phyloP scores from a whole-genome alignment of 75 land plant species.

The Pinus taeda region DNA sequence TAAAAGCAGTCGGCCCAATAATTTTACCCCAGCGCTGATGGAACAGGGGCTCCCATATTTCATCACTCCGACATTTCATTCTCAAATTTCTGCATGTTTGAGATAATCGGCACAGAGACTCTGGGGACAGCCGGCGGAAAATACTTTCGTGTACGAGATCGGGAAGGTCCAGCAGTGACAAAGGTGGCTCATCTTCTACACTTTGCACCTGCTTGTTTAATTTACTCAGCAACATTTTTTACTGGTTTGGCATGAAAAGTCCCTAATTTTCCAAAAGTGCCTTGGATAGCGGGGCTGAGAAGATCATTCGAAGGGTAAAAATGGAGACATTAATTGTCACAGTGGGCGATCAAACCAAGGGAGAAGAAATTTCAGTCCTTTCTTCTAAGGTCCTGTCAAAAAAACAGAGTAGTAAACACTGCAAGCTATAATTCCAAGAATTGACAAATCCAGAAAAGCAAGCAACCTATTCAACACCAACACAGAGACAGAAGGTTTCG shows the following conservation, averaged over 20 bases:
- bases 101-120: slow-evolving; percentile 21
- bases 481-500: too few relatives aligned
- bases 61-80: slow-evolving; percentile 34
- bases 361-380: too few relatives aligned
- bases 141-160: slow-evolving; percentile 43
- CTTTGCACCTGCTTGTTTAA: slow-evolving; percentile 18
- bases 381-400: too few relatives aligned
- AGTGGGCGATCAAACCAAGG: too few relatives aligned
- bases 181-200: slow-evolving; percentile 9
- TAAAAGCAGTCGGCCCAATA: slow-evolving; percentile 28
- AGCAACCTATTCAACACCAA: too few relatives aligned
- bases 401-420: too few relatives aligned
- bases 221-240: slow-evolving; percentile 4
- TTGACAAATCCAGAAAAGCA: too few relatives aligned
- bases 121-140: slow-evolving; percentile 23
- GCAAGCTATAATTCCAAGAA: too few relatives aligned
- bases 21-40: slow-evolving; percentile 34
- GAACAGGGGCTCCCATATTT: slow-evolving; percentile 35
- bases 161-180: slow-evolving; percentile 39
- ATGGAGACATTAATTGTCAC: too few relatives aligned
- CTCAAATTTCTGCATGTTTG: slow-evolving; percentile 39
- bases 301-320: too few relatives aligned
- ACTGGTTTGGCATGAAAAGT: background rate
- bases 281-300: too few relatives aligned
- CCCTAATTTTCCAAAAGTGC: background rate